Percentiles rank a stretch among this genome's conserved stretches.
These are phyloP conservation scores for Fusarium dlaminii DNA, from an alignment of 2,329 filamentous ascomycete genomes.

Conservation along the genomic window DNA sequence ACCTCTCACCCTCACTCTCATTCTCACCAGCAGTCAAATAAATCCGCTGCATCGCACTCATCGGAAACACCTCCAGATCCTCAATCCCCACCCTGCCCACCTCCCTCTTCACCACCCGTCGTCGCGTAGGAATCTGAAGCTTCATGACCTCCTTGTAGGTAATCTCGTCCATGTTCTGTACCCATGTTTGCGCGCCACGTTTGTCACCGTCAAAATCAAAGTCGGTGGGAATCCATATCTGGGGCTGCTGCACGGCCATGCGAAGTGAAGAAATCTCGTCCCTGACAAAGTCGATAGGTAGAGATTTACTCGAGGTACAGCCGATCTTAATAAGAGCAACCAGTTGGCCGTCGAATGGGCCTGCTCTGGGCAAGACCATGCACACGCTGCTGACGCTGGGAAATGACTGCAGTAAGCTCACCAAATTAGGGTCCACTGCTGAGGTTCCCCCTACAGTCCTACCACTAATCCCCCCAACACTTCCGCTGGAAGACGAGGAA, in stretches of 20 bases:
- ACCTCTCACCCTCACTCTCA: constrained; percentile 47
- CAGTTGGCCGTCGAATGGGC: constrained; percentile 59
- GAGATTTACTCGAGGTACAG: constrained; percentile 39
- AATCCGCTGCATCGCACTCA: constrained; percentile 60
- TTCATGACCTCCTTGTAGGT: constrained; percentile 57
- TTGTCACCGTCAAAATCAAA: constrained; percentile 50
- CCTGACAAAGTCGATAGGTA: constrained; percentile 51
- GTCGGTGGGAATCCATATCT: constrained; percentile 59
- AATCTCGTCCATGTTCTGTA: constrained; percentile 61
- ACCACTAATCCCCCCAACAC: neutral
- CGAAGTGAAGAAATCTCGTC: constrained; percentile 55
- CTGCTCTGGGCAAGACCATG: constrained; percentile 58
- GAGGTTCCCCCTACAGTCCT: constrained; percentile 10
- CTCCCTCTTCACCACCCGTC: constrained; percentile 37
- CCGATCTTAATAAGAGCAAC: constrained; percentile 58
- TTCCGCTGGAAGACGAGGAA: neutral
- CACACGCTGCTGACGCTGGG: constrained; percentile 53
- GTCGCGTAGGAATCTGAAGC: constrained; percentile 52
- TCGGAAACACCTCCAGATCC: constrained; percentile 52
- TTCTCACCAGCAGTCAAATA: neutral
- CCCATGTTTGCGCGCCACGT: constrained; percentile 62
- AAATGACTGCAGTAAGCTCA: constrained; percentile 53
- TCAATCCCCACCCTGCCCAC: constrained; percentile 30
- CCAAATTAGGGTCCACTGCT: constrained; percentile 38
- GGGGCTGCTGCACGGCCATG: constrained; percentile 53